These are phyloP conservation scores for Nakazawaea anatomiae DNA, from an alignment of 805 yeast genomes.

Conservation along the genomic window DNA sequence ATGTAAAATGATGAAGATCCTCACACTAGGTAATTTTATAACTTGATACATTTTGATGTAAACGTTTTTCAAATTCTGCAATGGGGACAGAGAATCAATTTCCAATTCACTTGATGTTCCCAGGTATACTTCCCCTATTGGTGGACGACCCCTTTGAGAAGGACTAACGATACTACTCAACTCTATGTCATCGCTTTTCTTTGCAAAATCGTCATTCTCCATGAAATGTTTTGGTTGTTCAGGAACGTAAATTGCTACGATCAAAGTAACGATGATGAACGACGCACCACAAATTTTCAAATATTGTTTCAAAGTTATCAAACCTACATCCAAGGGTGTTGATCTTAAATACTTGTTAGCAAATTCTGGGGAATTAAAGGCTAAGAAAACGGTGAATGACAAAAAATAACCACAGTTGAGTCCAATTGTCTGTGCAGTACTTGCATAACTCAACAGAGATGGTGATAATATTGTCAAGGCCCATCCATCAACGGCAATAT, in stretches of 20 bases:
- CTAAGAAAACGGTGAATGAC: conserved; percentile 86
- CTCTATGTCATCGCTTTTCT: conserved; percentile 17
- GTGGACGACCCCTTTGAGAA: conserved; percentile 7
- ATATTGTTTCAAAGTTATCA: conserved; percentile 69
- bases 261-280: conserved; percentile 61
- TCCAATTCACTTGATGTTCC: neutral
- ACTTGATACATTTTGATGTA: conserved; percentile 65
- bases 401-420: conserved; percentile 88
- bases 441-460: conserved; percentile 79
- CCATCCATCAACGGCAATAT: conserved; percentile 99
- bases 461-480: conserved; percentile 82
- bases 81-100: conserved; percentile 21
- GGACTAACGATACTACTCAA: conserved; percentile 11
- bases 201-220: conserved; percentile 2
- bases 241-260: conserved; percentile 51
- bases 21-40: conserved; percentile 65
- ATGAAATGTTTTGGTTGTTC: conserved; percentile 61
- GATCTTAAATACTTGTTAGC: conserved; percentile 77
- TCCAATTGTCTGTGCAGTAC: conserved; percentile 97
- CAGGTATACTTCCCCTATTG: conserved; percentile 15
- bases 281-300: conserved; percentile 71
- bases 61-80: conserved; percentile 41
- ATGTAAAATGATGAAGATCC: conserved; percentile 67
- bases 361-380: conserved; percentile 87
- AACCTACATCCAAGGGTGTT: conserved; percentile 55